Evolutionary conservation across 2,329 filamentous ascomycete genomes (phyloP).

Genomic region (Tolypocladium tropicale): DNA sequence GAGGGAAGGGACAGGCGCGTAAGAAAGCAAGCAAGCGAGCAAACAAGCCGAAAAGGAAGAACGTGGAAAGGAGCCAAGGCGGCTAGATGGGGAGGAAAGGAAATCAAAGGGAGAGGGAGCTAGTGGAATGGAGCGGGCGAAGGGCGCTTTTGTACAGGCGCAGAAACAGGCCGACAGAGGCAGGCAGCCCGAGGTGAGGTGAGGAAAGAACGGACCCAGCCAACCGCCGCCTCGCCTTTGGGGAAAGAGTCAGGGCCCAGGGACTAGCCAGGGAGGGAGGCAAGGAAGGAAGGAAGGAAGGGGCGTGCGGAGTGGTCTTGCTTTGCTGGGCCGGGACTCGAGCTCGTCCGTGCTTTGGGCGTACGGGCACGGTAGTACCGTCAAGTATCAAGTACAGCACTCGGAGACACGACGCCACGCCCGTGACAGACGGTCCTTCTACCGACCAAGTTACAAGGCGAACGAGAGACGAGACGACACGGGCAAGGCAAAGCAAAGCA

Average conservation of each 20-base stretch:
- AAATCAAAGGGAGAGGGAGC: slow-evolving; percentile 4
- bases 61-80: background rate
- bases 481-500: background rate
- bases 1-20: background rate
- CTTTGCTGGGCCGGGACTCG: background rate
- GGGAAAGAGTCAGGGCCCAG: slow-evolving; percentile 5
- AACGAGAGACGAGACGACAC: background rate
- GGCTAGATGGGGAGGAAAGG: slow-evolving; percentile 4
- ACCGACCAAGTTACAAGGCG: background rate
- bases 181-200: background rate
- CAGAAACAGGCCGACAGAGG: background rate
- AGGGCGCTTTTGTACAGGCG: slow-evolving; percentile 9
- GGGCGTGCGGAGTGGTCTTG: background rate
- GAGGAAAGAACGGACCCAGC: slow-evolving; percentile 4
- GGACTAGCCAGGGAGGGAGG: slow-evolving; percentile 4
- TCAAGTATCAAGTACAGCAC: no score
- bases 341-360: background rate
- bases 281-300: background rate
- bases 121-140: slow-evolving; percentile 6
- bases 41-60: slow-evolving; percentile 1
- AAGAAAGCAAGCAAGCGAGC: slow-evolving; percentile 1
- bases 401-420: background rate
- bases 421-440: background rate
- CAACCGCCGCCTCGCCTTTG: background rate
- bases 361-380: no score